Base-by-base conservation (phyloP, 1,284 basidiomycete genomes). In the Blastosporella zonata region DNA sequence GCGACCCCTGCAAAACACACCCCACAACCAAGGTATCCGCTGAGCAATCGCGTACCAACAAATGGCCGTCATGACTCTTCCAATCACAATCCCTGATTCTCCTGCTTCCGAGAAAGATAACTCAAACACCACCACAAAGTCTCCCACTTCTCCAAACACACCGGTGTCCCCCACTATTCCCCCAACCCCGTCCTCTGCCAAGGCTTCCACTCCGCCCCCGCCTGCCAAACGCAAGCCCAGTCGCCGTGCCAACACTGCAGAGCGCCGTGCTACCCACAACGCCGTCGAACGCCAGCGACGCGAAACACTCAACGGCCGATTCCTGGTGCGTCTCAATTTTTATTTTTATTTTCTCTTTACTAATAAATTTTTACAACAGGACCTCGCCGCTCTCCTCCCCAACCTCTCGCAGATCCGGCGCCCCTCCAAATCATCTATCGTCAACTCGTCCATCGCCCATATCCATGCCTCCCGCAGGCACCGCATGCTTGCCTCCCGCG, bases 401-500 rank as follows among this genome's bases (percentile, higher is more conserved):
- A 90, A 93, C 65, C 84, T 96, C 53, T 88, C 88, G 15, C 81
- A 89, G 59, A 89, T 93, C 69, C 87, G 93, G 55, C 84, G 94
- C 38, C 94, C 93, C 1, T 93, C 89, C 66, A 97, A 97, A 72
- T 90, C 88, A 13, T 87, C 90, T 51, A 96, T 97, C 65, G 93
- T 97, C 67, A 96, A 95, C 72, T 92, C 88, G 39, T 87, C 82
- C 53, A 93, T 94, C 63, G 82, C 88, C 0, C 84, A 93, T 65
- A 81, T 94, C 58, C 85, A 88, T 61, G 81, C 86, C 41, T 85
- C 87, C 46, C 83, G 92, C 52, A 78, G 89, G 43, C 87, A 91
- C 62, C 83, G 91, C 49, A 70, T 87, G 36, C 72, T 90, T 47
- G 51, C 54, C 27, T 90, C 90, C 1, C 47, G 47, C 17, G 47